These are phyloP conservation scores for Chenopodium album DNA, from an alignment of 148 eudicot genomes.

Conservation along the genomic window DNA sequence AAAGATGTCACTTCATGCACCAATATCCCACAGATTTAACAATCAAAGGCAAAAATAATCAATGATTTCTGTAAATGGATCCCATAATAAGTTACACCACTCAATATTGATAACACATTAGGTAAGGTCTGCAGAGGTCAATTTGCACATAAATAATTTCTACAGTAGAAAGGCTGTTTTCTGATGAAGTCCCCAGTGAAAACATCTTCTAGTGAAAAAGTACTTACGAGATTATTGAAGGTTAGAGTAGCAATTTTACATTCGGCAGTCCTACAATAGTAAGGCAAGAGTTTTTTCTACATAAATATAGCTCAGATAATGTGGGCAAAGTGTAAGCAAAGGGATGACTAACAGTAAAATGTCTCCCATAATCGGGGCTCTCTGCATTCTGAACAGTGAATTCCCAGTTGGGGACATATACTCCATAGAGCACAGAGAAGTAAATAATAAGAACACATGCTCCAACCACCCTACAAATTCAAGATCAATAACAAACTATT, in stretches of 20 bases:
- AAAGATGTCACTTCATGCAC: neutral
- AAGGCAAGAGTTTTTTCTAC: neutral
- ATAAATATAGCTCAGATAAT: constrained; percentile 3
- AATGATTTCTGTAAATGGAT: neutral
- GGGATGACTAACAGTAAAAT: constrained; percentile 54
- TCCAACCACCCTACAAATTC: constrained; percentile 62
- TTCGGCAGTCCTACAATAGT: neutral
- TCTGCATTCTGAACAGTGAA: constrained; percentile 56
- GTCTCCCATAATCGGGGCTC: constrained; percentile 62
- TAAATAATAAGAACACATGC: constrained; percentile 59
- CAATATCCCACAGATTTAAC: neutral
- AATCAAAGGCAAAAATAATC: neutral
- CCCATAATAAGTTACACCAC: neutral
- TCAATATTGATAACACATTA: no score
- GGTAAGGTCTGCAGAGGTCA: neutral
- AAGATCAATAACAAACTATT: constrained; percentile 9
- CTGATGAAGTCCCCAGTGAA: no score
- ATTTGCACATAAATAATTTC: no score
- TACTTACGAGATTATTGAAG: no score
- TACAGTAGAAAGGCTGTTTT: no score
- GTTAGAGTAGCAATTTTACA: neutral
- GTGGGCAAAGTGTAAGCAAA: constrained; percentile 9
- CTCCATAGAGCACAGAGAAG: constrained; percentile 65
- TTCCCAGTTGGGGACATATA: constrained; percentile 85
- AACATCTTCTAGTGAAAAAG: no score